Conservation (phyloP, 2,329 filamentous ascomycete species). For the Phyllosticta citriasiana region DNA sequence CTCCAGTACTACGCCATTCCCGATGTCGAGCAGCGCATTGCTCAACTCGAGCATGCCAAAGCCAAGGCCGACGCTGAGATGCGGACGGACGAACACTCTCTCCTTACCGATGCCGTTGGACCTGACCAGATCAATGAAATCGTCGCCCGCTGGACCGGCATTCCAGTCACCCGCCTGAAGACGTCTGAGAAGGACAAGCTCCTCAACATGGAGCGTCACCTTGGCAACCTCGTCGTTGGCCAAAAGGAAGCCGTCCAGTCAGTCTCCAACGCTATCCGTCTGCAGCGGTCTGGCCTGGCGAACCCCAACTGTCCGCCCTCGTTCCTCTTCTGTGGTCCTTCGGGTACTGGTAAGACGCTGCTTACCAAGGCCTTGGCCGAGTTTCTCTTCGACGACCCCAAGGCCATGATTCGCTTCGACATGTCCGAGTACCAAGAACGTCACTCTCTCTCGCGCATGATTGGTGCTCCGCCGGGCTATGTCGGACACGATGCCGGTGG, state of each 20-base stretch:
- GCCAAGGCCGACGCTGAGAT: slow-evolving; percentile 63
- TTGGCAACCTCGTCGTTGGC: slow-evolving; percentile 77
- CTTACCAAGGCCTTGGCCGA: slow-evolving; percentile 95
- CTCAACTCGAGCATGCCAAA: slow-evolving; percentile 71
- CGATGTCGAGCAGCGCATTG: slow-evolving; percentile 74
- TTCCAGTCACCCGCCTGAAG: slow-evolving; percentile 86
- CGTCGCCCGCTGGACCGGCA: slow-evolving; percentile 94
- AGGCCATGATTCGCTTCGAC: slow-evolving; percentile 97
- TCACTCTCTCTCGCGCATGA: slow-evolving; percentile 92
- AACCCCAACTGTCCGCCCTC: slow-evolving; percentile 96
- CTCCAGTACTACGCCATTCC: slow-evolving; percentile 96
- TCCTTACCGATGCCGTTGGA: slow-evolving; percentile 88
- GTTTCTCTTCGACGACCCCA: slow-evolving; percentile 94
- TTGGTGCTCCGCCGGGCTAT: slow-evolving; percentile 92
- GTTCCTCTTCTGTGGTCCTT: slow-evolving; percentile 98
- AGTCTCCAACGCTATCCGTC: slow-evolving; percentile 89
- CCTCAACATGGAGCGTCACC: slow-evolving; percentile 87
- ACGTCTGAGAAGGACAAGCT: slow-evolving; percentile 97
- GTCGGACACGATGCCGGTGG: slow-evolving; percentile 94
- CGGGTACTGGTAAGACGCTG: slow-evolving; percentile 94
- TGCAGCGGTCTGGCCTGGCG: slow-evolving; percentile 85
- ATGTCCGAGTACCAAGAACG: slow-evolving; percentile 99
- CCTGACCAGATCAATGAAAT: slow-evolving; percentile 99
- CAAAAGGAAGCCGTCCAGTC: slow-evolving; percentile 89
- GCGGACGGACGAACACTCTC: slow-evolving; percentile 42